Base-by-base conservation (phyloP, 2,329 filamentous ascomycete genomes). In the Fusarium stilboides region DNA sequence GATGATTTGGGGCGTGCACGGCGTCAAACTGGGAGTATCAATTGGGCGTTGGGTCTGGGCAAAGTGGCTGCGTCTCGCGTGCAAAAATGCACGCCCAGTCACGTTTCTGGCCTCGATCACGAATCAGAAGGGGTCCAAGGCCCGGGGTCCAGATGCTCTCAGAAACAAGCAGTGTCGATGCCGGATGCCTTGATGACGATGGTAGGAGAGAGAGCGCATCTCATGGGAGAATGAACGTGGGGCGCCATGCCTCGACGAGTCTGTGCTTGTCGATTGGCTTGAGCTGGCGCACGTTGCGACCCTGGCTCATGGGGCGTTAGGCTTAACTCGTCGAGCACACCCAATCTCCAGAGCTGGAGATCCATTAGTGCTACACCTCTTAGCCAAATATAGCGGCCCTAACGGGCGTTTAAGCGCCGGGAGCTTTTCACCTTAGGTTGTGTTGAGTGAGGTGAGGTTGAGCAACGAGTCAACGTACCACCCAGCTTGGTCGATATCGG, bases 321-420 rank as follows among this genome's bases (percentile, higher is more conserved):
- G 44, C 61, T 69, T 51, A 54, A 62, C 59, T 58, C 37, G 51
- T 37, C 42, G 39, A 58, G 52, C 65, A 68, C 58, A 49, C 59
- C 44, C 60, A 65, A 61, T 62, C 61, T 65, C 42, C 19, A 59
- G 39, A 65, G 40, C 40, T 52, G 40, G 53, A 54, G 59, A 55
- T 65, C 56, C 20, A n/a, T 66, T 68, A 64, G 50, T 51, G 57
- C 24, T 63, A 65, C 60, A 64, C 70, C 69, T 64, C 65, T 40
- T 52, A 58, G 63, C 70, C 72, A 74, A 76, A 74, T 76, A 77
- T 77, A 77, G 76, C 64, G 70, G 62, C 65, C 56, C 34, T 69
- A 54, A 55, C 65, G 65, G 68, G 61, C 66, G 58, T 57, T 62
- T 76, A 76, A 73, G 74, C 74, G 74, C 74, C 70, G 70, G 70